Percentiles rank a stretch among this genome's conserved stretches.
Conservation (phyloP, 2,329 filamentous ascomycete species). For the Septoria petroselini region DNA sequence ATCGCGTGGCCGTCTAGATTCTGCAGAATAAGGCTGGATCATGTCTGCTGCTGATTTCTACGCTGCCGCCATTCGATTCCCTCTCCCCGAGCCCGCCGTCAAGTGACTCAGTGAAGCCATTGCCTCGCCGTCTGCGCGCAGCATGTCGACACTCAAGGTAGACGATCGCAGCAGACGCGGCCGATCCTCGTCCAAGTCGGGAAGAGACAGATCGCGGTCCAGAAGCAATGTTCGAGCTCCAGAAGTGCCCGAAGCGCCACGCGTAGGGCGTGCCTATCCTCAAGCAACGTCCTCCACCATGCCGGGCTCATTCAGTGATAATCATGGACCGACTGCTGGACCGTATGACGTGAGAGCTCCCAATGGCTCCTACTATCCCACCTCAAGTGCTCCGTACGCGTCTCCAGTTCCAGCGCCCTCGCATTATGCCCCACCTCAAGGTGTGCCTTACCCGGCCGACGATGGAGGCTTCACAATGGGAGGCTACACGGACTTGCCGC, state of each 20-base stretch:
- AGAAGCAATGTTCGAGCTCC: slow-evolving; percentile 41
- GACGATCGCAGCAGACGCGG: slow-evolving; percentile 43
- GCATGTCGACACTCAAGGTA: slow-evolving; percentile 37
- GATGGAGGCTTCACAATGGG: slow-evolving; percentile 43
- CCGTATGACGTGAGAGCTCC: slow-evolving; percentile 44
- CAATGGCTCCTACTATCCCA: slow-evolving; percentile 8
- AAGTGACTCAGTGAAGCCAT: slow-evolving; percentile 8
- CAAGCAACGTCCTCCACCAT: slow-evolving; percentile 18
- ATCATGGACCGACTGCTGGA: slow-evolving; percentile 29
- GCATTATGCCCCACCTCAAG: slow-evolving; percentile 5
- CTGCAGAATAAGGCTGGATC: neutral
- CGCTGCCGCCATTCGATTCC: slow-evolving; percentile 11
- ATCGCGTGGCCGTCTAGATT: slow-evolving; percentile 3
- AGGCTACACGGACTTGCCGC: slow-evolving; percentile 45
- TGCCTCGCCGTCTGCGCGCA: slow-evolving; percentile 2
- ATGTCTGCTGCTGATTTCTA: slow-evolving; percentile 12
- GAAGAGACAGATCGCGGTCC: slow-evolving; percentile 39
- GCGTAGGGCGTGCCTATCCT: slow-evolving; percentile 25
- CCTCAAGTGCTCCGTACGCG: slow-evolving; percentile 18
- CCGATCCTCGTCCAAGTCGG: slow-evolving; percentile 44
- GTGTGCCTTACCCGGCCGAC: slow-evolving; percentile 31
- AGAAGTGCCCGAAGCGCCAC: slow-evolving; percentile 31
- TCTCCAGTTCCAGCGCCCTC: slow-evolving; percentile 11
- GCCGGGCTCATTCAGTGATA: slow-evolving; percentile 28
- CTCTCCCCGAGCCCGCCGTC: slow-evolving; percentile 9